Percentiles rank a stretch among this genome's conserved stretches.
Evolutionary conservation across 2,329 filamentous ascomycete genomes (phyloP).

Genomic region (Macrophomina phaseolina): DNA sequence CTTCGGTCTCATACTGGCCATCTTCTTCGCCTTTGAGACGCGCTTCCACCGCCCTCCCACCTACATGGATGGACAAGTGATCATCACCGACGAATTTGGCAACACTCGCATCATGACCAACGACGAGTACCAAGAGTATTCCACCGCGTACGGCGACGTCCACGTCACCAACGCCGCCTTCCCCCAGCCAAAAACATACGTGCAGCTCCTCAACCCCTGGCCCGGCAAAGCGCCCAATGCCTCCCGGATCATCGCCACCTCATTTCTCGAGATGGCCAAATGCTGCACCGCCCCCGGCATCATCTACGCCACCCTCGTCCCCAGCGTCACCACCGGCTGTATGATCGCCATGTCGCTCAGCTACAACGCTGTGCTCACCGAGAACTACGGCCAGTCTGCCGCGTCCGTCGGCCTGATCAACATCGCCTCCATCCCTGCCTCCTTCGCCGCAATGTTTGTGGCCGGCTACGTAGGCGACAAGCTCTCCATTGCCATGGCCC

Average conservation of each 20-base stretch:
- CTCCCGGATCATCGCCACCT: constrained; percentile 28
- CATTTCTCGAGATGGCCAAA: constrained; percentile 41
- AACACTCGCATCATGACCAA: constrained; percentile 44
- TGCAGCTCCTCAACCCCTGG: constrained; percentile 30
- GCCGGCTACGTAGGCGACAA: constrained; percentile 36
- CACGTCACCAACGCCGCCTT: not conserved
- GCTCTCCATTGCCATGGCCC: constrained; percentile 38
- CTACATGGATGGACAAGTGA: constrained; percentile 42
- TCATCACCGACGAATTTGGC: constrained; percentile 49
- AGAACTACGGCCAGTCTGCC: constrained; percentile 41
- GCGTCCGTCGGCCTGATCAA: constrained; percentile 30
- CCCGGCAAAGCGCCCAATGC: constrained; percentile 29
- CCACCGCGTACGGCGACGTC: not conserved
- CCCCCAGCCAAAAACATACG: constrained; percentile 27
- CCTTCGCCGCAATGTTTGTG: constrained; percentile 35
- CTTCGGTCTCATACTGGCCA: constrained; percentile 41
- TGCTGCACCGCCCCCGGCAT: constrained; percentile 46
- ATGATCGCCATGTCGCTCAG: constrained; percentile 47
- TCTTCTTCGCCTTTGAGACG: constrained; percentile 50
- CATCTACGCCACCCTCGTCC: constrained; percentile 45
- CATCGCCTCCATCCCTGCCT: constrained; percentile 33
- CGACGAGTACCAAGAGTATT: constrained; percentile 37
- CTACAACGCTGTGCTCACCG: constrained; percentile 45
- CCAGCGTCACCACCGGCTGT: constrained; percentile 46
- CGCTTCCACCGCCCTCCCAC: constrained; percentile 45